phyloP scores from a whole-genome alignment of 306 rosid genomes.

The Inga leiocalycina region DNA sequence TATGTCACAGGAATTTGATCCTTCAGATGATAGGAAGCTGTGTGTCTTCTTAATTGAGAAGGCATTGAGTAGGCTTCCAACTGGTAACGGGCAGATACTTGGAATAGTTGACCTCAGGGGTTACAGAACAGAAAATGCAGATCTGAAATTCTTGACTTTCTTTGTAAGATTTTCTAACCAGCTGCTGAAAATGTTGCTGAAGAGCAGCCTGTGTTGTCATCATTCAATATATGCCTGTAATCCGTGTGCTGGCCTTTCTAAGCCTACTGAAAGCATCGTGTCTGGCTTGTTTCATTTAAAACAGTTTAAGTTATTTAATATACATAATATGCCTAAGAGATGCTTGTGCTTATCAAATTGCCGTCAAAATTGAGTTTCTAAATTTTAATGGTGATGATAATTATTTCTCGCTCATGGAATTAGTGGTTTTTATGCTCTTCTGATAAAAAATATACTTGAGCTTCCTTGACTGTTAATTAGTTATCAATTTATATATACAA shows the following conservation, averaged over 20 bases:
- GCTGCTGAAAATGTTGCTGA: constrained; percentile 22
- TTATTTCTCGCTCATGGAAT: not conserved
- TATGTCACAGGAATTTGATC: constrained; percentile 64
- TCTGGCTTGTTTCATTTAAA: not conserved
- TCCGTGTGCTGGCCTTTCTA: not conserved
- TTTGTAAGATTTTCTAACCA: constrained; percentile 52
- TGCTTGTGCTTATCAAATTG: not conserved
- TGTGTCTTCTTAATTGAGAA: constrained; percentile 80
- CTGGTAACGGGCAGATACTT: constrained; percentile 72
- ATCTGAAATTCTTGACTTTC: constrained; percentile 72
- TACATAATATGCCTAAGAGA: not conserved
- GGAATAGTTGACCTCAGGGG: constrained; percentile 86
- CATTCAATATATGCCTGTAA: constrained; percentile 12
- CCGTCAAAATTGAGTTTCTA: not conserved
- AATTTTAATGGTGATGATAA: not conserved
- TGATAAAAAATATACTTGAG: not conserved
- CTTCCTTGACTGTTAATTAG: not conserved
- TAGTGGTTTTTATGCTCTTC: not conserved
- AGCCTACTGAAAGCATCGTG: not conserved
- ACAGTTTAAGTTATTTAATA: not conserved
- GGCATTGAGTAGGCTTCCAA: constrained; percentile 75
- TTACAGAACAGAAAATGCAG: constrained; percentile 73
- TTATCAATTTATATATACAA: not conserved
- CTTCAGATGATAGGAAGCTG: constrained; percentile 67
- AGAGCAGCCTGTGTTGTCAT: constrained; percentile 16